Evolutionary conservation across 768 basidiomycete species (phyloP).

Genomic region (Serendipita sp.): DNA sequence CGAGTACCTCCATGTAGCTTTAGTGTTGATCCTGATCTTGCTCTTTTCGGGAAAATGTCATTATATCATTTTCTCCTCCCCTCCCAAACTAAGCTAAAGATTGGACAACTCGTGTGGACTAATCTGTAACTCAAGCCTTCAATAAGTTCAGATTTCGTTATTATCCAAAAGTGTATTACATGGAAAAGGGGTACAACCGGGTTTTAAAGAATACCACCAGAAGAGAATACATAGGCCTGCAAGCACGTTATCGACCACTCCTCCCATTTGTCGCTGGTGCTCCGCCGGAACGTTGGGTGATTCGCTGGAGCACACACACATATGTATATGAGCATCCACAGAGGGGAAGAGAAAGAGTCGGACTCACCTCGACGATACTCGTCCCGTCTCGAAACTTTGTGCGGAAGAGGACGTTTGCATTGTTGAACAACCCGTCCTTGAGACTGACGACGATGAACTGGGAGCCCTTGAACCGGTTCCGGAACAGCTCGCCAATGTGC

Average conservation of each 20-base stretch:
- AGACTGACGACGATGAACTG: constrained; percentile 97
- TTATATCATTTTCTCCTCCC: too few species aligned
- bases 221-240: too few species aligned
- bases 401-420: constrained; percentile 90
- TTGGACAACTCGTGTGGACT: too few species aligned
- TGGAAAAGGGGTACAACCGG: too few species aligned
- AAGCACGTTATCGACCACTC: neutral
- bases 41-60: too few species aligned
- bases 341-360: neutral
- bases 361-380: constrained; percentile 53
- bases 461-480: constrained; percentile 89
- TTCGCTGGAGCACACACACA: neutral
- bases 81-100: too few species aligned
- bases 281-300: neutral
- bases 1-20: too few species aligned
- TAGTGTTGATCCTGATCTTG: too few species aligned
- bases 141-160: too few species aligned
- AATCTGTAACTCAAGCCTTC: too few species aligned
- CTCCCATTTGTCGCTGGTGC: neutral
- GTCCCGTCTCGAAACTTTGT: constrained; percentile 91
- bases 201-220: too few species aligned
- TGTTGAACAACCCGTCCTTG: constrained; percentile 94
- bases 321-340: neutral
- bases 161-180: too few species aligned
- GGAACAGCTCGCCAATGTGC: constrained; percentile 96